These are phyloP conservation scores for Xerophyta viscosa DNA, from an alignment of 106 monocot species.

Conservation along the genomic window DNA sequence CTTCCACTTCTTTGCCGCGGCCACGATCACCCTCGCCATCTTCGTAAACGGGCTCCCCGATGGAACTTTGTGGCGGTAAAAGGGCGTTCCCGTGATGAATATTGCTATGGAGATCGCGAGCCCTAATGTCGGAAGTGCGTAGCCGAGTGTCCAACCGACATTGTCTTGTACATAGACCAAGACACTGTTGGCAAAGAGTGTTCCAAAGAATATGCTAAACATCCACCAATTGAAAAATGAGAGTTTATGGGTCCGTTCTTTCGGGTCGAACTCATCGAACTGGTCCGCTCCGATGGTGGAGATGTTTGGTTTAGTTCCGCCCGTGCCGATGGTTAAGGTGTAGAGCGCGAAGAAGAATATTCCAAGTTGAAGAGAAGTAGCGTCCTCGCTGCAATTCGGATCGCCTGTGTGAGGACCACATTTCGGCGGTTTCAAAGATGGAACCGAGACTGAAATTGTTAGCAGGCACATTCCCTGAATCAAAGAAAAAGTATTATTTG, in stretches of 20 bases:
- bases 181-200: slow-evolving; percentile 43
- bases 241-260: slow-evolving; percentile 36
- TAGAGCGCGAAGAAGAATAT: slow-evolving; percentile 41
- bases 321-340: slow-evolving; percentile 38
- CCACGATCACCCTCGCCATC: slow-evolving; percentile 37
- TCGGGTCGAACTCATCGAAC: slow-evolving; percentile 44
- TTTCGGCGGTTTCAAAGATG: slow-evolving; percentile 39
- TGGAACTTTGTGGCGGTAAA: slow-evolving; percentile 42
- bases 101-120: slow-evolving; percentile 27
- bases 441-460: slow-evolving; percentile 27
- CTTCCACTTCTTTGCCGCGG: slow-evolving; percentile 25
- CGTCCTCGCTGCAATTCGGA: slow-evolving; percentile 2
- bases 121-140: slow-evolving; percentile 35
- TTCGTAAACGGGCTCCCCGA: slow-evolving; percentile 41
- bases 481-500: too few species aligned
- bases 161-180: slow-evolving; percentile 58
- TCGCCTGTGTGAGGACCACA: too few species aligned
- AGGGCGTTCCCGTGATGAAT: slow-evolving; percentile 36
- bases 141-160: slow-evolving; percentile 42
- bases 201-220: slow-evolving; percentile 46
- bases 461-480: slow-evolving; percentile 35
- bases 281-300: slow-evolving; percentile 61
- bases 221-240: slow-evolving; percentile 82
- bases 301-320: slow-evolving; percentile 58
- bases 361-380: slow-evolving; percentile 25